Evolutionary conservation across 1,284 basidiomycete species (phyloP), one percentile per base, ranked within the genome.

Genomic region (Tausonia pullulans): DNA sequence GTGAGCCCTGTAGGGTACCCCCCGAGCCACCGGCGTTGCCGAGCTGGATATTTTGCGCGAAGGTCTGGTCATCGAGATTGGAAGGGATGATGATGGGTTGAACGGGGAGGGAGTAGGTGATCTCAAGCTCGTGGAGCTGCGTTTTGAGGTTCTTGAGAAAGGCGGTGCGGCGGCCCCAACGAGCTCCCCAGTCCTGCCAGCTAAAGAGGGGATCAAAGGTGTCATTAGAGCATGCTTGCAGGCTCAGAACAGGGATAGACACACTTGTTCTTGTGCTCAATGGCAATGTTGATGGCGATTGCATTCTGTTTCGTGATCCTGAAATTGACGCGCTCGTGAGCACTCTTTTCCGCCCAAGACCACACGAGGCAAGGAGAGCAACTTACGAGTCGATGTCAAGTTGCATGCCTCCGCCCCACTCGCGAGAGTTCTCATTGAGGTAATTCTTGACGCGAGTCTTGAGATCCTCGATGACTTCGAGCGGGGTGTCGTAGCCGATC

Each of bases 151-250:
- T 75, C 61, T 84, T 81, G 85, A 88, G 87, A 73, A 88, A 86
- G 43, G 75, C 78, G 10, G 81, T 88, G 67, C 86, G 9, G 65
- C 70, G 61, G 64, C 69, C 69, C 75, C 73, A 90, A 64, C 88
- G 80, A 11, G 82, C 87, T 61, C 86, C 87, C 88, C 88, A 90
- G 69, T 90, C 87, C 73, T 90, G 88, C 88, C 88, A 90, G 72
- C 89, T 89, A 51, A 84, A 80, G 64, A 85, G 83, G 74, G 87
- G 85, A 43, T 8, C 5, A 58, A 3, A 58, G 56, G 27, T 27
- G 16, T 41, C 7, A 43, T 60, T 27, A 39, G 48, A 39, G 16
- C 45, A 16, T 46, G 48, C 45, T 60, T 50, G 51, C 44, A 79
- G 27, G 27, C 27, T 27, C 27, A 27, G 27, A 27, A 27, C 27